These are phyloP conservation scores for Paecilomyces fulvus DNA, from an alignment of 2,329 filamentous ascomycete genomes.

Conservation along the genomic window DNA sequence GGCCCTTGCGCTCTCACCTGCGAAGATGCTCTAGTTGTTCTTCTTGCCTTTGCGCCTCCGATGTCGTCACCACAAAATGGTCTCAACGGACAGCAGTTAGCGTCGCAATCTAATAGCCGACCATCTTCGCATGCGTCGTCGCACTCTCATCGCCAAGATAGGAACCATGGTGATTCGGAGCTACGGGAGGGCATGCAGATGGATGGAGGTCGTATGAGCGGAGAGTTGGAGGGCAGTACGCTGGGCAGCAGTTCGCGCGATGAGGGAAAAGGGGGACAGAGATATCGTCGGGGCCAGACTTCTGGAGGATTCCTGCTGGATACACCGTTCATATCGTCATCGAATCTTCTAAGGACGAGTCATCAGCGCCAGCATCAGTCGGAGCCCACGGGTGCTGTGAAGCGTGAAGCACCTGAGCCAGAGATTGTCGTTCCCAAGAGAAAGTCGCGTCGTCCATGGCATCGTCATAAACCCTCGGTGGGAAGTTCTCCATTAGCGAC, in stretches of 20 bases:
- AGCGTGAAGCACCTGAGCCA: constrained; percentile 30
- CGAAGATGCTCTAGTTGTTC: neutral
- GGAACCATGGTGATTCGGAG: constrained; percentile 10
- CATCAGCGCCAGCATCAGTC: constrained; percentile 9
- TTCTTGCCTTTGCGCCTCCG: neutral
- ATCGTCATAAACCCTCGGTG: constrained; percentile 22
- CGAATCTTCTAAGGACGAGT: constrained; percentile 17
- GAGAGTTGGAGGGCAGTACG: constrained; percentile 27
- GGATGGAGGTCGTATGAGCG: constrained; percentile 19
- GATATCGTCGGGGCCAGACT: constrained; percentile 18
- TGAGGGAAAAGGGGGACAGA: constrained; percentile 16
- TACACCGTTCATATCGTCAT: constrained; percentile 23
- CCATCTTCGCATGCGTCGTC: neutral
- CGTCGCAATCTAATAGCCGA: neutral
- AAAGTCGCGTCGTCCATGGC: constrained; percentile 25
- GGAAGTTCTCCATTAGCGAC: constrained; percentile 22
- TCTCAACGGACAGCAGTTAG: neutral
- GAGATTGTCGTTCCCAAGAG: constrained; percentile 27
- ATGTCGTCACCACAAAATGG: neutral
- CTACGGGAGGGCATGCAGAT: constrained; percentile 13
- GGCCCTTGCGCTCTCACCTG: neutral
- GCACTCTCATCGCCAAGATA: constrained; percentile 1
- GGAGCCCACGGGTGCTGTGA: constrained; percentile 23
- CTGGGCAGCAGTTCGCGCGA: constrained; percentile 29
- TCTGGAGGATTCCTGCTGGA: constrained; percentile 41